Evolutionary conservation across 2,329 filamentous ascomycete species (phyloP).

Genomic region (Emericellopsis cladophorae): DNA sequence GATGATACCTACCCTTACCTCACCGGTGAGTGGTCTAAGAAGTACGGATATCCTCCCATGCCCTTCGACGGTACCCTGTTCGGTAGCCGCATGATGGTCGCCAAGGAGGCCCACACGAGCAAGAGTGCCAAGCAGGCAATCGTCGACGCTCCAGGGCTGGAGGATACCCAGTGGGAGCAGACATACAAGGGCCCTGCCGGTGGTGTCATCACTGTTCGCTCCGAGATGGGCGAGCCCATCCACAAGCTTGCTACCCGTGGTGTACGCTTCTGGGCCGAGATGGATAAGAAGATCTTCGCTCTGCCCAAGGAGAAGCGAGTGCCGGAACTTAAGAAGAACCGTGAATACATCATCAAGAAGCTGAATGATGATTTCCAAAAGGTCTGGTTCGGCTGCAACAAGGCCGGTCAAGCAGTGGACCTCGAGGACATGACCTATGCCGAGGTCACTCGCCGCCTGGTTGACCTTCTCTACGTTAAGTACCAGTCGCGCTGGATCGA

Average conservation of each 20-base stretch:
- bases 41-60: slow-evolving; percentile 82
- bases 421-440: slow-evolving; percentile 93
- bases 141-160: slow-evolving; percentile 70
- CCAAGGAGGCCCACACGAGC: slow-evolving; percentile 84
- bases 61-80: slow-evolving; percentile 88
- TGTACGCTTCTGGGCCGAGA: slow-evolving; percentile 94
- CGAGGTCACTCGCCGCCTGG: slow-evolving; percentile 76
- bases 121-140: slow-evolving; percentile 83
- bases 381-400: slow-evolving; percentile 88
- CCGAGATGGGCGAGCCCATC: slow-evolving; percentile 98
- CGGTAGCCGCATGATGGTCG: slow-evolving; percentile 88
- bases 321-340: slow-evolving; percentile 75
- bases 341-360: slow-evolving; percentile 87
- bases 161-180: slow-evolving; percentile 78
- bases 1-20: slow-evolving; percentile 90
- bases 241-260: slow-evolving; percentile 96
- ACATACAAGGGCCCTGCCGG: slow-evolving; percentile 86
- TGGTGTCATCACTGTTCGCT: slow-evolving; percentile 90
- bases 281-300: slow-evolving; percentile 97
- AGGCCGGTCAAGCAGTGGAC: slow-evolving; percentile 67
- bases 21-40: slow-evolving; percentile 77
- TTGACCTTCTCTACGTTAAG: slow-evolving; percentile 83
- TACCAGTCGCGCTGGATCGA: slow-evolving; percentile 91
- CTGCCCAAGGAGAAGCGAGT: slow-evolving; percentile 91
- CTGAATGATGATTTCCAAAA: slow-evolving; percentile 95